Evolutionary conservation across 495 filamentous ascomycete species (phyloP).

Genomic region (Xylaria venustula): DNA sequence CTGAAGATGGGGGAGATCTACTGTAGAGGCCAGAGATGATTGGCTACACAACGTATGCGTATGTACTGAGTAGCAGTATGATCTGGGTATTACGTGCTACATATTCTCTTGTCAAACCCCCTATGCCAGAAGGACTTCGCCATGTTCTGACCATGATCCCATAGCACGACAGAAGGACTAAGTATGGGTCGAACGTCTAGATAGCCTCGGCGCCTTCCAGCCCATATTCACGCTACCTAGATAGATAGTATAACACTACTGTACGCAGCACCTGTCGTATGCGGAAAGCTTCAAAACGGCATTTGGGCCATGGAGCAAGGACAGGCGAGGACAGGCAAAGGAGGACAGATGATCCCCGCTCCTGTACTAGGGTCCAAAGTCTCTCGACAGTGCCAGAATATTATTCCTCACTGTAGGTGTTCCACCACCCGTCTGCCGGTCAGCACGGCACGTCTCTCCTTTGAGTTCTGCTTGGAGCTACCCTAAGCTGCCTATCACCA

Average conservation of each 20-base stretch:
- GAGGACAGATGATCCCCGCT: not conserved
- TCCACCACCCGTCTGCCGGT: not conserved
- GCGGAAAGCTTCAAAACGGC: not conserved
- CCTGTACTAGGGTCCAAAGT: not conserved
- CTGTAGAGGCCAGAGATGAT: no score
- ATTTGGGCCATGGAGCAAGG: not conserved
- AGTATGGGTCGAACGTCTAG: not conserved
- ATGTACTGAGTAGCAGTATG: no score
- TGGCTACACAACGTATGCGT: no score
- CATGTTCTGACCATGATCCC: not conserved
- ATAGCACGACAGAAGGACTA: not conserved
- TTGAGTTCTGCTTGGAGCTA: not conserved
- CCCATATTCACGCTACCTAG: not conserved
- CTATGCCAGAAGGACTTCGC: not conserved
- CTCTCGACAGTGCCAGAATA: not conserved
- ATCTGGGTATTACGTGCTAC: no score
- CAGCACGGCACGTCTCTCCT: not conserved
- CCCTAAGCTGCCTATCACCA: not conserved
- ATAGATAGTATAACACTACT: not conserved
- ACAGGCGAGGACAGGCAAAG: no score
- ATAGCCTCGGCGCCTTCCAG: not conserved
- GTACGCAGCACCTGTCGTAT: conserved; percentile 4
- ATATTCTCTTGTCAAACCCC: no score
- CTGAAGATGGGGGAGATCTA: no score
- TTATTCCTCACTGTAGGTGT: not conserved